phyloP scores from a whole-genome alignment of 441 rosid genomes.

The Gossypium laxum region DNA sequence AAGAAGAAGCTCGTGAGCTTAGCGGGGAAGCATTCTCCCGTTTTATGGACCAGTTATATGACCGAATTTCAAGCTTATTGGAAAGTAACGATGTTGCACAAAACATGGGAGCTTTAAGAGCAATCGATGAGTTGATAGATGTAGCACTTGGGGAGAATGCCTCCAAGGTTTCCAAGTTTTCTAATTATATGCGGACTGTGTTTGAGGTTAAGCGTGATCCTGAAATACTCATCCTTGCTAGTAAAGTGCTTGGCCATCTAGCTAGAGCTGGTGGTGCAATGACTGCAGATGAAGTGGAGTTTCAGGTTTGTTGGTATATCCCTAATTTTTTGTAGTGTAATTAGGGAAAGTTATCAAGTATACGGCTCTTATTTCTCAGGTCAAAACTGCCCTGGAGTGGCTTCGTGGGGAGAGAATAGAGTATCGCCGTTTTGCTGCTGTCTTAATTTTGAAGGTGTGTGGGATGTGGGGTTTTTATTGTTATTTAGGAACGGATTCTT shows the following conservation, averaged over 20 bases:
- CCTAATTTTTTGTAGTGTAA: constrained; percentile 10
- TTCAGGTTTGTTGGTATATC: constrained; percentile 50
- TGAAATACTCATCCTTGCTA: constrained; percentile 78
- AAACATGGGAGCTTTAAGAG: constrained; percentile 86
- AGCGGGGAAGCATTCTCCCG: constrained; percentile 80
- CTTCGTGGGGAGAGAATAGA: constrained; percentile 83
- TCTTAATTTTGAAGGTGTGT: constrained; percentile 79
- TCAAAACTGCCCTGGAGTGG: constrained; percentile 83
- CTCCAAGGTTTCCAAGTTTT: constrained; percentile 80
- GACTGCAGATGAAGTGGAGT: constrained; percentile 97
- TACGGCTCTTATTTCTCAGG: constrained; percentile 32
- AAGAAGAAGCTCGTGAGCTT: constrained; percentile 83
- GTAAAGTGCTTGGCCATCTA: constrained; percentile 90
- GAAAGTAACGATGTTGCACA: constrained; percentile 71
- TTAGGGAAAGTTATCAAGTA: constrained; percentile 8
- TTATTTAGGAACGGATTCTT: not conserved
- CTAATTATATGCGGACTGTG: constrained; percentile 58
- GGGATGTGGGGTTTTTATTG: not conserved
- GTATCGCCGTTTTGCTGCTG: constrained; percentile 87
- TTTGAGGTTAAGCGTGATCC: constrained; percentile 81
- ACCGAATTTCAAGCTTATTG: constrained; percentile 53
- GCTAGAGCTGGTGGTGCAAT: constrained; percentile 97
- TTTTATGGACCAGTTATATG: constrained; percentile 77
- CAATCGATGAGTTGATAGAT: constrained; percentile 88
- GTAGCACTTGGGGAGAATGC: constrained; percentile 92